Evolutionary conservation across 176 grass and related monocot genomes (phyloP), one percentile per base, ranked within the genome.

Genomic region (Aegilops sharonensis): DNA sequence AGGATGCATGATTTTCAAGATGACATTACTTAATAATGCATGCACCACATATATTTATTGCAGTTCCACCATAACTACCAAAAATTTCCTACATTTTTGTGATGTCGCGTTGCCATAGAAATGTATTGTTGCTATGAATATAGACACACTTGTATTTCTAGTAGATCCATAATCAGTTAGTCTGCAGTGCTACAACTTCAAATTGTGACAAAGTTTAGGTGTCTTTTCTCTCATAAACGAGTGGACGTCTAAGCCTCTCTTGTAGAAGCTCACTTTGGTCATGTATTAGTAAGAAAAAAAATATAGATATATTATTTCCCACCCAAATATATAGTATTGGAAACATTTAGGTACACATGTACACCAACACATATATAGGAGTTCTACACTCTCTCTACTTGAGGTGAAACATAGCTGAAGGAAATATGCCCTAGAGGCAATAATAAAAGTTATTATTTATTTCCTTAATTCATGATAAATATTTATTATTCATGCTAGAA

Each of bases 301-400:
- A 73, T 29, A 73, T 29, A 75, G 39, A 3, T 7, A 77, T 86
- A 15, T 42, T 77, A 72, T 48, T 68, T 42, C 68, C 65, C 63
- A 69, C 10, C 45, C 18, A 34, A 29, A 32, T 21, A 29, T 69
- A 80, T 31, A 77, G 32, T 68, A 87, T 75, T 68, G 45, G 13
- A 59, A 62, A 61, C 62, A 81, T 91, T n/a, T 47, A 74, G 35
- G 47, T 24, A 76, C 43, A 75, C 42, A 45, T 11, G 56, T 68
- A 78, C n/a, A 78, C 18, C 64, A 81, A 39, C 50, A 77, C 6
- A 9, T 50, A 50, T 1, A 27, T 50, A 68, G 7, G 68, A 77
- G 61, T 88, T 68, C 37, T 85, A 81, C 27, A 17, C 3, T 67
- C 15, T 67, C 15, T 87, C 65, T 40, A 17, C 76, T 73, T 79